Percentiles rank a stretch among this genome's conserved stretches.
These are phyloP conservation scores for Avena sativa DNA, from an alignment of 176 grass and related monocot species.

Conservation along the genomic window DNA sequence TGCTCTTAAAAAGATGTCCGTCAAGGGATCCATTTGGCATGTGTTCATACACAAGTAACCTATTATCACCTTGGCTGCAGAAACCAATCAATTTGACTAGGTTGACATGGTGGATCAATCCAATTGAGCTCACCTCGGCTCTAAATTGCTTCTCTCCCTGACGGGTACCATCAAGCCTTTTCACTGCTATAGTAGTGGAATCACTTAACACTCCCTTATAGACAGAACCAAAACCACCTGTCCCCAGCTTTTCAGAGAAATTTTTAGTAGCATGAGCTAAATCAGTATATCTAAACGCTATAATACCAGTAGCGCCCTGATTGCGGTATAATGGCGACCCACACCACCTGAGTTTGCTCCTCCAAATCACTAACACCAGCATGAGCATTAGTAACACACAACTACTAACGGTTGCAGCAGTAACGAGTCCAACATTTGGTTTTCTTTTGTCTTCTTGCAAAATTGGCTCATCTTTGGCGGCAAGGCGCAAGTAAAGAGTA, in stretches of 20 bases:
- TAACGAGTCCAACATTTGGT: constrained; percentile 18
- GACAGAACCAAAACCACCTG: constrained; percentile 62
- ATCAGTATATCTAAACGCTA: constrained; percentile 12
- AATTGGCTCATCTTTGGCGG: constrained; percentile 37
- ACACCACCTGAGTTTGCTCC: not conserved
- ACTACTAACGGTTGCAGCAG: not conserved
- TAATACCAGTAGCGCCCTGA: not conserved
- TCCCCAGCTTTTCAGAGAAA: constrained; percentile 55
- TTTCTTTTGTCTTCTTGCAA: not conserved
- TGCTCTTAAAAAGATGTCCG: constrained; percentile 46
- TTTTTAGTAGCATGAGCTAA: constrained; percentile 46
- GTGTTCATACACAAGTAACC: constrained; percentile 63
- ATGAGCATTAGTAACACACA: constrained; percentile 12
- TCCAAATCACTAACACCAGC: not conserved
- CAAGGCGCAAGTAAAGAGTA: constrained; percentile 54
- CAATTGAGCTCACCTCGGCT: constrained; percentile 63
- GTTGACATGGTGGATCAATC: constrained; percentile 62
- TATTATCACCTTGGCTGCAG: constrained; percentile 52
- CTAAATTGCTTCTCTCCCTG: constrained; percentile 70
- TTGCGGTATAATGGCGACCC: not conserved
- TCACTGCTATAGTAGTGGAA: constrained; percentile 52
- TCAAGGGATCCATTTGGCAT: constrained; percentile 69
- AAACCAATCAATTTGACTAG: constrained; percentile 64
- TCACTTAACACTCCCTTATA: constrained; percentile 52
- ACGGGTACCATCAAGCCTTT: constrained; percentile 47